Evolutionary conservation across 2,329 filamentous ascomycete species (phyloP).

Genomic region (Triangularia verruculosa): DNA sequence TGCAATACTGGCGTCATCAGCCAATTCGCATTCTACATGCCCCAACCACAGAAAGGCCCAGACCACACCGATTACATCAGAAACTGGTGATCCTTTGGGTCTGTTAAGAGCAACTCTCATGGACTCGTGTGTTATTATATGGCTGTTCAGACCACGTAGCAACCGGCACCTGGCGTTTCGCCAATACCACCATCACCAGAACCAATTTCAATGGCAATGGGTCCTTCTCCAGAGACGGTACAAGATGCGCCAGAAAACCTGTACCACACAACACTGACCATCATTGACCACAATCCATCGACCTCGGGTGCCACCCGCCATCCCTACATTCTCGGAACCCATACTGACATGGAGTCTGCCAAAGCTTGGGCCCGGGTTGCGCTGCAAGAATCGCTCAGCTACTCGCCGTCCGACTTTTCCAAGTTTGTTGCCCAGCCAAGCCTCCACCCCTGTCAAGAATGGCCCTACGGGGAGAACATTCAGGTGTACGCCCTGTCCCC

Average conservation of each 20-base stretch:
- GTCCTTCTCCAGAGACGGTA: neutral
- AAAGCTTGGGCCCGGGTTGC: conserved; percentile 36
- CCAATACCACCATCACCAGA: neutral
- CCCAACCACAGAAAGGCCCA: neutral
- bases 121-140: neutral
- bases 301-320: conserved; percentile 30
- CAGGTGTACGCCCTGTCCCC: conserved; percentile 38
- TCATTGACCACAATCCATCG: conserved; percentile 33
- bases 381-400: conserved; percentile 34
- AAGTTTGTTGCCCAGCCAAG: conserved; percentile 30
- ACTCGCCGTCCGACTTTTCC: conserved; percentile 38
- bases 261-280: conserved; percentile 38
- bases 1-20: neutral
- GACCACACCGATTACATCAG: neutral
- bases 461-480: conserved; percentile 39
- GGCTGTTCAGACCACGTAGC: neutral
- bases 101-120: too few relatives aligned
- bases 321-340: conserved; percentile 40
- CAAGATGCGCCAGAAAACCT: conserved; percentile 32
- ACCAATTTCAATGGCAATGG: neutral
- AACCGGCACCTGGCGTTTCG: neutral
- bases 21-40: neutral
- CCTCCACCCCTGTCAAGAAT: conserved; percentile 20
- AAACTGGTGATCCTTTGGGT: neutral
- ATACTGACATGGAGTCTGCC: conserved; percentile 36